Evolutionary conservation across 305 asterid genomes (phyloP).

Genomic region (Coffea humblotiana): DNA sequence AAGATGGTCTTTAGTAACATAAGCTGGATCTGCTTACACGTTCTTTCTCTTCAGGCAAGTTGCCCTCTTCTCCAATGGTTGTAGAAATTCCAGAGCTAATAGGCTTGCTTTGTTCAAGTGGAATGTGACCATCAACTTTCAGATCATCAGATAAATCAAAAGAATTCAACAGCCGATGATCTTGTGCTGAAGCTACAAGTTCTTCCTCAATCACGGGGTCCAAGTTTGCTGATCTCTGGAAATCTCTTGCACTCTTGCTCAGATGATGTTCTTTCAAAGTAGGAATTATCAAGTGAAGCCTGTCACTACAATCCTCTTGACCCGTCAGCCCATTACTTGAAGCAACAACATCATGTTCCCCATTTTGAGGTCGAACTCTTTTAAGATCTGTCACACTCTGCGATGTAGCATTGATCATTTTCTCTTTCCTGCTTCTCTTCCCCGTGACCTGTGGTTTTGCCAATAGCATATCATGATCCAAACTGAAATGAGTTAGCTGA

Average conservation of each 20-base stretch:
- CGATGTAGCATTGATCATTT: slow-evolving; percentile 30
- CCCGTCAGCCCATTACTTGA: slow-evolving; percentile 21
- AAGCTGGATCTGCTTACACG: slow-evolving; percentile 48
- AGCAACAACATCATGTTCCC: slow-evolving; percentile 27
- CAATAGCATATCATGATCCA: slow-evolving; percentile 38
- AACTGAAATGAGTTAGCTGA: slow-evolving; percentile 34
- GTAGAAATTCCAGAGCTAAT: slow-evolving; percentile 23
- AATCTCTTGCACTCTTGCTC: slow-evolving; percentile 27
- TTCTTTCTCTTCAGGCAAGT: slow-evolving; percentile 38
- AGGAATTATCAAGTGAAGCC: slow-evolving; percentile 19
- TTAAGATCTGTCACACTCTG: slow-evolving; percentile 25
- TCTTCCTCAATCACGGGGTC: slow-evolving; percentile 33
- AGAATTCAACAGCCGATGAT: slow-evolving; percentile 36
- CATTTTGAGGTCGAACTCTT: slow-evolving; percentile 33
- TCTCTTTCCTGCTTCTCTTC: slow-evolving; percentile 52
- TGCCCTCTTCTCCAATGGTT: slow-evolving; percentile 26
- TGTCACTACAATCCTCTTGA: background rate
- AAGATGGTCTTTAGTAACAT: slow-evolving; percentile 16
- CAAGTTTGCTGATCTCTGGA: slow-evolving; percentile 30
- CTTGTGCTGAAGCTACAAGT: slow-evolving; percentile 26
- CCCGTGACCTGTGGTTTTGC: slow-evolving; percentile 44
- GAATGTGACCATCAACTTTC: slow-evolving; percentile 27
- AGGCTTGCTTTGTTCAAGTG: slow-evolving; percentile 31
- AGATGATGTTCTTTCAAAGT: slow-evolving; percentile 24
- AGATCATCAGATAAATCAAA: slow-evolving; percentile 34